A percentile compares a stretch with the other conserved stretches of the same genome.
phyloP scores from a whole-genome alignment of 2,329 filamentous ascomycete genomes.

The Cryphonectria naterciae region DNA sequence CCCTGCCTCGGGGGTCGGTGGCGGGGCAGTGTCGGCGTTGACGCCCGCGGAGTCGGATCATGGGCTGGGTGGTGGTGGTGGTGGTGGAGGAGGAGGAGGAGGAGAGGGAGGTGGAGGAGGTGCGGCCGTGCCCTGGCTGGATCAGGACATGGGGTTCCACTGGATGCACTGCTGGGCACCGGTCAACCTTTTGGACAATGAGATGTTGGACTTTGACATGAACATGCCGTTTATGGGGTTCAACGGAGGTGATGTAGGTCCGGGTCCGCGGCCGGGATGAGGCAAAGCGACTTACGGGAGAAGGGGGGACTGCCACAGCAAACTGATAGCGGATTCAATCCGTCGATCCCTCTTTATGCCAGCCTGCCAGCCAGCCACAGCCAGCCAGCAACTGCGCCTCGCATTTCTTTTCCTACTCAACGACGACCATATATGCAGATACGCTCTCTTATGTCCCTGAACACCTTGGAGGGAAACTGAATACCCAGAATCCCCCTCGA shows the following conservation, averaged over 20 bases:
- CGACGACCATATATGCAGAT: too few species aligned
- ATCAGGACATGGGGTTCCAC: conserved; percentile 30
- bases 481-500: too few species aligned
- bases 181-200: conserved; percentile 34
- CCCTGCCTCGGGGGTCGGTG: neutral
- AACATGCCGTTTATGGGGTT: conserved; percentile 32
- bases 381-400: neutral
- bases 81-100: neutral
- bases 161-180: conserved; percentile 35
- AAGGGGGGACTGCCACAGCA: neutral
- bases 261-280: conserved; percentile 2
- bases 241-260: conserved; percentile 18
- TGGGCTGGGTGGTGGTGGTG: neutral
- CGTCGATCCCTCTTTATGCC: too few species aligned
- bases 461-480: too few species aligned
- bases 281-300: neutral
- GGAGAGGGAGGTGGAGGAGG: neutral
- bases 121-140: conserved; percentile 12
- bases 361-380: too few species aligned
- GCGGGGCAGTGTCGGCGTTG: neutral
- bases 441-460: too few species aligned
- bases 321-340: too few species aligned
- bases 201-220: conserved; percentile 33
- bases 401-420: too few species aligned
- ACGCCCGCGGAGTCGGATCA: neutral